Conservation (phyloP, 2,329 filamentous ascomycete genomes). For the Xylariaceae sp. region DNA sequence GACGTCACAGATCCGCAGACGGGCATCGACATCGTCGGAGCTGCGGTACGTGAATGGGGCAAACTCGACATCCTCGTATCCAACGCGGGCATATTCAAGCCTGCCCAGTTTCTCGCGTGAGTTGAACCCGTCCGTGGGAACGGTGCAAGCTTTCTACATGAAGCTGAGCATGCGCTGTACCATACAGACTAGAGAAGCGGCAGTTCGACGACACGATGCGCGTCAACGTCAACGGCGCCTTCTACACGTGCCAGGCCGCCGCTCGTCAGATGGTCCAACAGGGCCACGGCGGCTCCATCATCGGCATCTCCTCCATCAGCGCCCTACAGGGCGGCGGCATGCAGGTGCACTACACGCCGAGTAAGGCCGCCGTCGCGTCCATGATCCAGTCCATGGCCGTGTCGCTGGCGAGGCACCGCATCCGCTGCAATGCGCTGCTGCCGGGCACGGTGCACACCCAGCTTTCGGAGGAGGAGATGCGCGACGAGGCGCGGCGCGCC, state of each 20-base stretch:
- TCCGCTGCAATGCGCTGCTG: slow-evolving; percentile 65
- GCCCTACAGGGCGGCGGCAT: slow-evolving; percentile 61
- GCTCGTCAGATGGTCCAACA: slow-evolving; percentile 57
- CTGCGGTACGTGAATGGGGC: neutral
- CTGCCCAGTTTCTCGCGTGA: slow-evolving; percentile 1
- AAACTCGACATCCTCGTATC: slow-evolving; percentile 1
- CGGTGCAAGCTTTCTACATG: too few species aligned
- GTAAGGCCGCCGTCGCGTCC: slow-evolving; percentile 64
- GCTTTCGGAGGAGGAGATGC: slow-evolving; percentile 63
- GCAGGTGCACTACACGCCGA: slow-evolving; percentile 70
- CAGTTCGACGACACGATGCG: slow-evolving; percentile 1
- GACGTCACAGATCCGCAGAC: slow-evolving; percentile 2
- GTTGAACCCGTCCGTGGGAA: too few species aligned
- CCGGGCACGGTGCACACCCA: slow-evolving; percentile 69
- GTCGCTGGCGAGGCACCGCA: slow-evolving; percentile 60
- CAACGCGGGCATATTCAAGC: slow-evolving; percentile 2
- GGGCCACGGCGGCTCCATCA: slow-evolving; percentile 59
- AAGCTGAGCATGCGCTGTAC: too few species aligned
- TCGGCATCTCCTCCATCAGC: slow-evolving; percentile 54
- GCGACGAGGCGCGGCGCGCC: slow-evolving; percentile 39
- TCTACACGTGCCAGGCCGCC: slow-evolving; percentile 63
- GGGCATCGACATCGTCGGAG: neutral
- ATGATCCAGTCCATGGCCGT: slow-evolving; percentile 67
- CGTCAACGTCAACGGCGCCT: slow-evolving; percentile 60
- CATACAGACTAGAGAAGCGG: slow-evolving; percentile 1